Conservation (phyloP, 257 asterid species). For the Nicotiana sylvestris region DNA sequence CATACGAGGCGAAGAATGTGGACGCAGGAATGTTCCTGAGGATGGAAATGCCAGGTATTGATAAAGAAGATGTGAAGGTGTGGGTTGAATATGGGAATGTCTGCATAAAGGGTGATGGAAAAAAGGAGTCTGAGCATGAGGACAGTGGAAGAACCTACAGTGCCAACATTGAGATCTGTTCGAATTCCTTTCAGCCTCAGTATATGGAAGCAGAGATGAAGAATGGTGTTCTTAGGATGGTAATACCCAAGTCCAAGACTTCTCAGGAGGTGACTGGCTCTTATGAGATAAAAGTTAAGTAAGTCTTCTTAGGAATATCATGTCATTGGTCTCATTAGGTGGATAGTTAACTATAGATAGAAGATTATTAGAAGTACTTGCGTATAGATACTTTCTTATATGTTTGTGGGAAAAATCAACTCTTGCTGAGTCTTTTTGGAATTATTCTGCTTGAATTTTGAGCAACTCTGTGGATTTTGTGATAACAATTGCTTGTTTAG, state of each 20-base stretch:
- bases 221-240: constrained; percentile 33
- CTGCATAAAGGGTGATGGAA: constrained; percentile 25
- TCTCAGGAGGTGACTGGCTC: neutral
- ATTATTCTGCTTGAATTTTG: neutral
- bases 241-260: constrained; percentile 24
- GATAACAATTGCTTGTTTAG: neutral
- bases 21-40: constrained; percentile 13
- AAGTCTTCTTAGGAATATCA: neutral
- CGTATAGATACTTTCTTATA: neutral
- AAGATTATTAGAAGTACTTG: neutral
- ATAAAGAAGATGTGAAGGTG: constrained; percentile 27
- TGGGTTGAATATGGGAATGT: constrained; percentile 20
- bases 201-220: constrained; percentile 29
- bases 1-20: constrained; percentile 13
- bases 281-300: neutral
- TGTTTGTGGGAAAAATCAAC: neutral
- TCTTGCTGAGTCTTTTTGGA: neutral
- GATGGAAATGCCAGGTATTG: constrained; percentile 33
- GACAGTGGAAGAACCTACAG: constrained; percentile 17
- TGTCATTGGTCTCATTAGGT: neutral
- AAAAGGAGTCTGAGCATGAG: constrained; percentile 21
- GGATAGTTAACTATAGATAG: neutral
- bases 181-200: constrained; percentile 16
- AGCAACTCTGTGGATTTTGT: neutral
- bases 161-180: constrained; percentile 19